Conservation (phyloP, 2,329 filamentous ascomycete species). For the Penicillium glabrum region DNA sequence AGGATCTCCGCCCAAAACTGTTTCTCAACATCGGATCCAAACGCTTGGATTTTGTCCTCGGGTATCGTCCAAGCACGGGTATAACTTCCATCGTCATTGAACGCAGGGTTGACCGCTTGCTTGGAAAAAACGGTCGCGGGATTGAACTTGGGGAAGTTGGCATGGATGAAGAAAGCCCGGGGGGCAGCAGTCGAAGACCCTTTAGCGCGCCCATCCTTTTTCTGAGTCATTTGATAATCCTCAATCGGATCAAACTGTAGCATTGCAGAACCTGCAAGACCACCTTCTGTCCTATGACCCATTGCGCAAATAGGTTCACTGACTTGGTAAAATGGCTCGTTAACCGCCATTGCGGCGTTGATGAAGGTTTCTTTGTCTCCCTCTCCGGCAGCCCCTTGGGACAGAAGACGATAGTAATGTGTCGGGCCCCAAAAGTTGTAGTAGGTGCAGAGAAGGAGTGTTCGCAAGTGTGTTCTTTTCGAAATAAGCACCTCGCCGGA, state of each 20-base stretch:
- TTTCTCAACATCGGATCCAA: slow-evolving; percentile 35
- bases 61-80: slow-evolving; percentile 30
- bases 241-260: slow-evolving; percentile 36
- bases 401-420: slow-evolving; percentile 49
- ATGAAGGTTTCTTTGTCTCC: slow-evolving; percentile 53
- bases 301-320: slow-evolving; percentile 33
- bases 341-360: slow-evolving; percentile 41
- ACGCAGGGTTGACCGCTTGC: slow-evolving; percentile 23
- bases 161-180: slow-evolving; percentile 38
- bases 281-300: slow-evolving; percentile 25
- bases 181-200: slow-evolving; percentile 28
- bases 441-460: slow-evolving; percentile 52
- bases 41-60: slow-evolving; percentile 25
- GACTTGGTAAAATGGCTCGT: slow-evolving; percentile 44
- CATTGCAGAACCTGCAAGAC: slow-evolving; percentile 38
- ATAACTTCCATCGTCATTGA: slow-evolving; percentile 27
- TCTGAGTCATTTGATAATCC: slow-evolving; percentile 27
- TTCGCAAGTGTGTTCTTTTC: slow-evolving; percentile 48
- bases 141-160: slow-evolving; percentile 40
- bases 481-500: slow-evolving; percentile 50
- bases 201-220: slow-evolving; percentile 25
- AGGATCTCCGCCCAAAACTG: slow-evolving; percentile 38
- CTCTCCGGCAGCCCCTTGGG: slow-evolving; percentile 39
- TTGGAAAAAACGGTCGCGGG: slow-evolving; percentile 33
- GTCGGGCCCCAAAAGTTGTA: slow-evolving; percentile 57